Evolutionary conservation across 1,284 basidiomycete species (phyloP).

Genomic region (Heimioporus punctisporus): DNA sequence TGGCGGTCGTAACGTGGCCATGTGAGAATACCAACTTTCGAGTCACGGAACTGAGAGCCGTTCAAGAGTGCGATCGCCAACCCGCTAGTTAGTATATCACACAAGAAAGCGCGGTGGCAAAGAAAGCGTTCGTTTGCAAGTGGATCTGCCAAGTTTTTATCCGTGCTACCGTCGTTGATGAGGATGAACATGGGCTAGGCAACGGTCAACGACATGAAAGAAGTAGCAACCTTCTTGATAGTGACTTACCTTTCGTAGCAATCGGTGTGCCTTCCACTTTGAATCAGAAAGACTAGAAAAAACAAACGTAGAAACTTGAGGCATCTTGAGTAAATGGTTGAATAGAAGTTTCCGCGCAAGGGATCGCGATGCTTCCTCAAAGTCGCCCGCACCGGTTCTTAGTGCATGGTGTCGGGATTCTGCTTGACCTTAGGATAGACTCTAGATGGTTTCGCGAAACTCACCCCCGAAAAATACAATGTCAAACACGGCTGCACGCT

Average conservation of each 20-base stretch:
- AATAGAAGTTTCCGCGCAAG: conserved; percentile 56
- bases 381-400: conserved; percentile 37
- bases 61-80: conserved; percentile 54
- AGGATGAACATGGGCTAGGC: conserved; percentile 69
- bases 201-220: conserved; percentile 4
- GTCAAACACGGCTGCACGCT: conserved; percentile 58
- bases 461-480: conserved; percentile 64
- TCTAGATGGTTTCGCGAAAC: conserved; percentile 9
- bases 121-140: conserved; percentile 39
- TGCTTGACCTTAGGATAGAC: conserved; percentile 21
- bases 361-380: conserved; percentile 44
- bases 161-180: conserved; percentile 51
- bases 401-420: conserved; percentile 44
- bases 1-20: background rate
- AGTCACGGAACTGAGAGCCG: conserved; percentile 58
- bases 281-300: conserved; percentile 50
- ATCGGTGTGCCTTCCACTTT: conserved; percentile 49
- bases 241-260: conserved; percentile 40
- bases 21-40: conserved; percentile 46
- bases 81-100: conserved; percentile 45
- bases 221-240: no score
- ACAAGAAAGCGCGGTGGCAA: conserved; percentile 51
- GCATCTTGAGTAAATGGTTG: conserved; percentile 46
- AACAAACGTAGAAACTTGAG: conserved; percentile 39
- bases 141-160: conserved; percentile 11